A percentile compares a stretch with the other conserved stretches of the same genome.
Evolutionary conservation across 2,329 filamentous ascomycete genomes (phyloP).

Genomic region (Aspergillus unguis): DNA sequence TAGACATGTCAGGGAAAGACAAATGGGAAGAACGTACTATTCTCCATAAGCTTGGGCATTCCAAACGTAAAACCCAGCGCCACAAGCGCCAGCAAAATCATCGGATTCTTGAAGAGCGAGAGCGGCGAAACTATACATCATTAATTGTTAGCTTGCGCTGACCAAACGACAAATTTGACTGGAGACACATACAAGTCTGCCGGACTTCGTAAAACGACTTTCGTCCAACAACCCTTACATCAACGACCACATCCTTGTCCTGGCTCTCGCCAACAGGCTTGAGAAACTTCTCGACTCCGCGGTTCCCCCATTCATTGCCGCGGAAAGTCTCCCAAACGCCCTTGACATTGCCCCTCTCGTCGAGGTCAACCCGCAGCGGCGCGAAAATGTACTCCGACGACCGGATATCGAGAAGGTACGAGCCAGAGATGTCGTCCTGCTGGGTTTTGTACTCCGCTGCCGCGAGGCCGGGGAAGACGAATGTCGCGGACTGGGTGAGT

Average conservation of each 20-base stretch:
- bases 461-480: slow-evolving; percentile 69
- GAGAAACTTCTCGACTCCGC: slow-evolving; percentile 54
- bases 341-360: slow-evolving; percentile 49
- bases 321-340: slow-evolving; percentile 79
- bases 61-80: slow-evolving; percentile 81
- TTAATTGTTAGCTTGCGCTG: neutral
- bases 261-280: slow-evolving; percentile 17
- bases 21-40: slow-evolving; percentile 62
- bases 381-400: slow-evolving; percentile 71
- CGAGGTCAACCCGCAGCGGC: slow-evolving; percentile 71
- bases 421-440: slow-evolving; percentile 33
- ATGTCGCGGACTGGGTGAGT: slow-evolving; percentile 65
- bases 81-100: slow-evolving; percentile 88
- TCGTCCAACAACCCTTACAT: slow-evolving; percentile 58
- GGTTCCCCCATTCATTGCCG: slow-evolving; percentile 86
- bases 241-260: slow-evolving; percentile 49
- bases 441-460: neutral
- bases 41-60: slow-evolving; percentile 93
- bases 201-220: slow-evolving; percentile 78
- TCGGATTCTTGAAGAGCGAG: slow-evolving; percentile 84
- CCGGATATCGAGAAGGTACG: slow-evolving; percentile 80
- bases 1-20: slow-evolving; percentile 1
- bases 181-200: slow-evolving; percentile 63
- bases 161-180: neutral
- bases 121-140: slow-evolving; percentile 67